These are phyloP conservation scores for Crithidia thermophila DNA, from an alignment of 208 protist species.

Conservation along the genomic window DNA sequence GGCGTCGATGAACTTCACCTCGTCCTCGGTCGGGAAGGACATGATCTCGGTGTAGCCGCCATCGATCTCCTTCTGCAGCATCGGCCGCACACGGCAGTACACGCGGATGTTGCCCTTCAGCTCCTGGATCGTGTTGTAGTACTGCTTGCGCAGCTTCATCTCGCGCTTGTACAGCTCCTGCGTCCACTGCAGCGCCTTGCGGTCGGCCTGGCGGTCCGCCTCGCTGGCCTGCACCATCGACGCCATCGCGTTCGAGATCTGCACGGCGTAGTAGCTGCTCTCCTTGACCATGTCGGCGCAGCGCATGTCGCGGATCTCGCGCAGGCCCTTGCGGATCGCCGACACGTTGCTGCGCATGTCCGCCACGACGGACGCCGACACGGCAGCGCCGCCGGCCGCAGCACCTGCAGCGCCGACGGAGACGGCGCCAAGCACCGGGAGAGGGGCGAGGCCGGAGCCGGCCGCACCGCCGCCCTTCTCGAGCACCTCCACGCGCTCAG, in stretches of 20 bases:
- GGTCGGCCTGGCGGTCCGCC: constrained; percentile 69
- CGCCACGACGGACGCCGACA: constrained; percentile 32
- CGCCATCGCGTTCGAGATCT: constrained; percentile 76
- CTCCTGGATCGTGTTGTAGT: constrained; percentile 94
- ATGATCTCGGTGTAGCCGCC: constrained; percentile 81
- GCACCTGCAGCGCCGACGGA: constrained; percentile 6
- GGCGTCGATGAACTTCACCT: constrained; percentile 80
- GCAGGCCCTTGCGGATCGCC: constrained; percentile 57
- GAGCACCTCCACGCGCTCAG: constrained; percentile 58
- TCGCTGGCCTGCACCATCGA: constrained; percentile 75
- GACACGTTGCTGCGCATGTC: constrained; percentile 71
- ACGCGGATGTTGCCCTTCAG: constrained; percentile 95
- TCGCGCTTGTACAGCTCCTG: constrained; percentile 92
- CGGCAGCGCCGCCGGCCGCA: neutral
- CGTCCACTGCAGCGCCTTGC: constrained; percentile 84
- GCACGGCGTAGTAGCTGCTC: constrained; percentile 58
- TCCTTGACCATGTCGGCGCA: constrained; percentile 71
- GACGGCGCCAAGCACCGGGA: constrained; percentile 31
- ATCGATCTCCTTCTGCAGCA: constrained; percentile 79
- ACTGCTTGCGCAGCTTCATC: constrained; percentile 92
- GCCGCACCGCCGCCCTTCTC: constrained; percentile 42
- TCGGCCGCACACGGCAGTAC: constrained; percentile 93
- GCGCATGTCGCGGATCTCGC: constrained; percentile 71
- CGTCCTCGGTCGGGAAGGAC: constrained; percentile 76
- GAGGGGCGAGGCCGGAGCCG: constrained; percentile 15